Evolutionary conservation across 192 early-diverging fungal genomes (phyloP).

Genomic region (Kickxella alabastrina): DNA sequence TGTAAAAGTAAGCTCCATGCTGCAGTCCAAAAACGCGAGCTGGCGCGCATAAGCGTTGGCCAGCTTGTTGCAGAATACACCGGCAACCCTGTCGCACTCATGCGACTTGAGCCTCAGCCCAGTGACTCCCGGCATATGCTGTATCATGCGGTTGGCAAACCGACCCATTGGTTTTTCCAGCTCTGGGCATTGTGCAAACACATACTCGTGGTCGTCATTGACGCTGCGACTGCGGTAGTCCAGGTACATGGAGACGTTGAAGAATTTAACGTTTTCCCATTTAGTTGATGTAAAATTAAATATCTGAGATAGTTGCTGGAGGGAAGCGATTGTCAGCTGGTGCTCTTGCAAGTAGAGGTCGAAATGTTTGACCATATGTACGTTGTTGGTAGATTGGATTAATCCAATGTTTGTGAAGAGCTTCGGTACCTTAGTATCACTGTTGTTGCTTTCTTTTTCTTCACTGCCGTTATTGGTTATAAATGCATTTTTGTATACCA

Average conservation of each 20-base stretch:
- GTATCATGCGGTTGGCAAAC: not conserved
- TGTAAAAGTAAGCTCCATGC: not conserved
- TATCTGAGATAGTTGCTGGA: not conserved
- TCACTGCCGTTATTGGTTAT: not conserved
- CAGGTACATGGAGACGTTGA: not conserved
- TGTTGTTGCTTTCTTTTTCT: not conserved
- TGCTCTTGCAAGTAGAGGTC: not conserved
- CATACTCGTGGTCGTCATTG: conserved; percentile 1
- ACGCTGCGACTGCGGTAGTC: not conserved
- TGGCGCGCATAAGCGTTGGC: not conserved
- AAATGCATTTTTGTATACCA: not conserved
- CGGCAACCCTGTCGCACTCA: not conserved
- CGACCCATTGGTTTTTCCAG: not conserved
- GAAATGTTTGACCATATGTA: not conserved
- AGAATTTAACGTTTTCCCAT: not conserved
- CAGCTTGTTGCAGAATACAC: conserved; percentile 1
- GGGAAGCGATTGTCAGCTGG: not conserved
- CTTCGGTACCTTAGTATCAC: not conserved
- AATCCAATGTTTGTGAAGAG: conserved; percentile 1
- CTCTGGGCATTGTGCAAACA: not conserved
- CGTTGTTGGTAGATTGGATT: not conserved
- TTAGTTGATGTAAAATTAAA: not conserved
- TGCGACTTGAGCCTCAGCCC: conserved; percentile 1
- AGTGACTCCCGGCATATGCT: not conserved
- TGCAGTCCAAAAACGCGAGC: not conserved